Base-by-base conservation (phyloP, 2,329 filamentous ascomycete species). In the Leptographium wingfieldii region DNA sequence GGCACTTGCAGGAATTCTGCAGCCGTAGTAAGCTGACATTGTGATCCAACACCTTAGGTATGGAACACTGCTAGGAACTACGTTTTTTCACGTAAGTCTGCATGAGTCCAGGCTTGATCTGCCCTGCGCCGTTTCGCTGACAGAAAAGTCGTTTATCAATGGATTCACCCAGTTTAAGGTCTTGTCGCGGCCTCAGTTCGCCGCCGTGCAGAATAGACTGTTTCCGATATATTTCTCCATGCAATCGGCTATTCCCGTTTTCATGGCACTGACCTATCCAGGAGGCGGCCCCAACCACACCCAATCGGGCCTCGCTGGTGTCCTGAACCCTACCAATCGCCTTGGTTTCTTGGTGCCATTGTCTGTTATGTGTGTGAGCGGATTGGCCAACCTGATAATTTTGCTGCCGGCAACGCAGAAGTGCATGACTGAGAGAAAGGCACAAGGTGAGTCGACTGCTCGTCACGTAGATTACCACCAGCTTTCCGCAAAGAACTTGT, bases 211-310 rank as follows among this genome's bases (percentile, higher is more conserved):
- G 73, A 80, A 84, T 65, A 83, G 83, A 64, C 82, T 92, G 58
- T 96, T 96, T 75, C 90, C 90, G 40, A 80, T 90, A 67, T 99
- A 95, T 78, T 97, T 97, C 72, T 78, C 82, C 54, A 76, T 97
- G 60, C 92, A 97, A 74, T 85, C 90, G 4, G 78, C 80, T 6
- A 76, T 92, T 1, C 90, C 94, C 0, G 72, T 86, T 19, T 69
- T 89, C 27, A 76, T 96, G 22, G 86, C 87, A 25, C 70, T 95
- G 59, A 96, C 92, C 5, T 92, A 90, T 69, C 91, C 91, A 6
- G 84, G 82, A n/a, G 60, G 61, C 7, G 59, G 63, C 4, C 79
- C 78, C 66, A 69, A 69, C 33, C 66, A 65, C 27, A 64, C 72
- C 10, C 31, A 49, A 69, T 69, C 38, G 64, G 73, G 82, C 56